Evolutionary conservation across 257 asterid species (phyloP), one percentile per base, ranked within the genome.

Genomic region (Solanum clarkiae): DNA sequence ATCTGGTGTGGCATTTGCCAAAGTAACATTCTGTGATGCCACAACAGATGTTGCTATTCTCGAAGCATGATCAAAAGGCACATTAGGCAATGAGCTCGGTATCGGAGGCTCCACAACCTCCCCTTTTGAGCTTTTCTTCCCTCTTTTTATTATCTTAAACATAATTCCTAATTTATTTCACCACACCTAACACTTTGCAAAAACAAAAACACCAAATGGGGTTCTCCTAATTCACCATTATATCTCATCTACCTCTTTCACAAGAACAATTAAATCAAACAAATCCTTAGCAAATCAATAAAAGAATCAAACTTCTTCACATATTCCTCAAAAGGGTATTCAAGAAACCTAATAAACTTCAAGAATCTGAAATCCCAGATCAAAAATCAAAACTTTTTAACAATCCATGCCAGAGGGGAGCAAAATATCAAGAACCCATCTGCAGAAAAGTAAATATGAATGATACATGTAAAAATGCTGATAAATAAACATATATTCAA

Each of bases 111-210:
- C 96, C 49, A 91, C 86, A 22, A 86, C 84, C 55, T 93, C 96
- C 42, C 93, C 90, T 87, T 91, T 93, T 10, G 91, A 89, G 89
- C 86, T 86, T 49, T 89, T 88, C 47, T 90, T 92, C 90, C 97
- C 94, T 84, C 94, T 88, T 89, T 92, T 93, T 89, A 93, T 93
- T 29, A 92, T 92, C 71, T 91, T 92, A 68, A 93, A 91, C 96
- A 93, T 93, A 53, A 56, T 53, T 81, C 49, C 79, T 68, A 45
- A 72, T 29, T 82, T 53, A 55, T 69, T 26, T 69, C 77, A 68
- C 71, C 71, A 24, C 17, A 63, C 42, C 29, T 47, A 26, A 16
- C 65, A 40, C 65, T 57, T 10, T 8, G 7, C 16, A 65, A 83
- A 3, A 83, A 3, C 7, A 14, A 36, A 22, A 84, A n/a, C 8